A percentile compares a stretch with the other conserved stretches of the same genome.
Evolutionary conservation across 2,329 filamentous ascomycete species (phyloP).

Genomic region (Aspergillus ibericus): DNA sequence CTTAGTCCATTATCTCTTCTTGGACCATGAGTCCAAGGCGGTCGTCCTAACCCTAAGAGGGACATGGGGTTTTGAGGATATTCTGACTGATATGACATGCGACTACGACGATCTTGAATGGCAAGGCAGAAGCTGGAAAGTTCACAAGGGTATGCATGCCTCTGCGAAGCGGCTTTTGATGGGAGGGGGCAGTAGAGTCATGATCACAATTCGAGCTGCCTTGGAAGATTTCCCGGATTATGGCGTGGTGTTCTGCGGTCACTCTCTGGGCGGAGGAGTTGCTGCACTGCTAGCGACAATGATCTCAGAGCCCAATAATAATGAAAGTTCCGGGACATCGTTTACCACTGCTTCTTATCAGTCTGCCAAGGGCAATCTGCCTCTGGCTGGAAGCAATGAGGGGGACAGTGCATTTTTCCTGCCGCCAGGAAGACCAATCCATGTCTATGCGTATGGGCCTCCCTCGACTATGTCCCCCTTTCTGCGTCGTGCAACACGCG

Average conservation of each 20-base stretch:
- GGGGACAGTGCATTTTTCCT: constrained; percentile 48
- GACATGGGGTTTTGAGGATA: constrained; percentile 71
- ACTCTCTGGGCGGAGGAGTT: constrained; percentile 69
- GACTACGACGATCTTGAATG: constrained; percentile 64
- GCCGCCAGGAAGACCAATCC: constrained; percentile 68
- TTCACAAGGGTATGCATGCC: constrained; percentile 73
- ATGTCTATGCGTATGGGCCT: constrained; percentile 77
- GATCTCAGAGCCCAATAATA: constrained; percentile 61
- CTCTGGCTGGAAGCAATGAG: constrained; percentile 32
- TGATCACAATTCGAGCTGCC: constrained; percentile 65
- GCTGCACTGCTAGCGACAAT: constrained; percentile 70
- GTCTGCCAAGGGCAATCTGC: constrained; percentile 38
- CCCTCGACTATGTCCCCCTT: constrained; percentile 71
- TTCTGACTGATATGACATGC: constrained; percentile 72
- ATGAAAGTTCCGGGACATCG: constrained; percentile 52
- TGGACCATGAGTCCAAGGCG: constrained; percentile 70
- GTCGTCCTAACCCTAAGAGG: constrained; percentile 72
- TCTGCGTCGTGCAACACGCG: constrained; percentile 68
- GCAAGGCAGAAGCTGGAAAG: constrained; percentile 65
- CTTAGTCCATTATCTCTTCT: constrained; percentile 70
- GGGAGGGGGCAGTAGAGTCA: constrained; percentile 65
- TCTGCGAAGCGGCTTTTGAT: constrained; percentile 68
- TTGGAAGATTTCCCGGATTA: constrained; percentile 68
- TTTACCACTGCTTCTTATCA: constrained; percentile 61
- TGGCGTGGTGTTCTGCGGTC: constrained; percentile 67